phyloP scores from a whole-genome alignment of 2,329 filamentous ascomycete genomes.

The Xylariaceae sp. region DNA sequence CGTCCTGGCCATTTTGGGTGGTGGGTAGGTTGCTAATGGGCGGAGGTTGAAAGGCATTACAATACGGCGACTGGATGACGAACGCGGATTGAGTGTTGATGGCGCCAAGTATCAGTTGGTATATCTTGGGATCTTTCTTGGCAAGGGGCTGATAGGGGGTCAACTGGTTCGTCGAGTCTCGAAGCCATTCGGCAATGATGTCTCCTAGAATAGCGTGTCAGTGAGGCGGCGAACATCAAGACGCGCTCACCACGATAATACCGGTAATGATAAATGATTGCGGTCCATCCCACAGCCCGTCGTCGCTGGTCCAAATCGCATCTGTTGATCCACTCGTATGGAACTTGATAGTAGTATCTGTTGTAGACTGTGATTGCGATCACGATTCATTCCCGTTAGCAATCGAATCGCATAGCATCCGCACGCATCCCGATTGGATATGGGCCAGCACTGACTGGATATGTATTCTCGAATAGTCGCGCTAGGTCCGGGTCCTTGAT shows the following conservation, averaged over 20 bases:
- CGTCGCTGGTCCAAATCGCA: conserved; percentile 38
- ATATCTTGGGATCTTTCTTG: conserved; percentile 72
- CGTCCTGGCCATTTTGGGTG: conserved; percentile 74
- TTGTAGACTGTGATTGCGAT: conserved; percentile 54
- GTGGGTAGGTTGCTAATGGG: conserved; percentile 70
- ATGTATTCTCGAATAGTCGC: conserved; percentile 90
- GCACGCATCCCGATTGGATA: neutral
- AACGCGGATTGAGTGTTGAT: conserved; percentile 97
- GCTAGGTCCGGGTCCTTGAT: conserved; percentile 86
- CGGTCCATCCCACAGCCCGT: conserved; percentile 71
- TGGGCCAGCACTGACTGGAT: conserved; percentile 49
- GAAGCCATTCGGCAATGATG: conserved; percentile 88
- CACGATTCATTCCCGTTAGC: conserved; percentile 15
- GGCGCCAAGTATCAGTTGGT: conserved; percentile 78
- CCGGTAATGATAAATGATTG: conserved; percentile 93
- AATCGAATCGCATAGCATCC: conserved; percentile 2
- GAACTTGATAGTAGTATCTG: conserved; percentile 87
- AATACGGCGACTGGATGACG: conserved; percentile 91
- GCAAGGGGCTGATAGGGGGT: conserved; percentile 83
- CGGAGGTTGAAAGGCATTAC: conserved; percentile 96
- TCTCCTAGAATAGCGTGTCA: conserved; percentile 42
- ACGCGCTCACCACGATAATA: neutral
- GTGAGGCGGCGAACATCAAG: neutral
- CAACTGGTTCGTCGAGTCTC: conserved; percentile 90
- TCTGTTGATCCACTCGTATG: conserved; percentile 69